Percentiles rank a stretch among this genome's conserved stretches.
Evolutionary conservation across 371 early-diverging fungal species (phyloP).

Genomic region (Mortierella sp.): DNA sequence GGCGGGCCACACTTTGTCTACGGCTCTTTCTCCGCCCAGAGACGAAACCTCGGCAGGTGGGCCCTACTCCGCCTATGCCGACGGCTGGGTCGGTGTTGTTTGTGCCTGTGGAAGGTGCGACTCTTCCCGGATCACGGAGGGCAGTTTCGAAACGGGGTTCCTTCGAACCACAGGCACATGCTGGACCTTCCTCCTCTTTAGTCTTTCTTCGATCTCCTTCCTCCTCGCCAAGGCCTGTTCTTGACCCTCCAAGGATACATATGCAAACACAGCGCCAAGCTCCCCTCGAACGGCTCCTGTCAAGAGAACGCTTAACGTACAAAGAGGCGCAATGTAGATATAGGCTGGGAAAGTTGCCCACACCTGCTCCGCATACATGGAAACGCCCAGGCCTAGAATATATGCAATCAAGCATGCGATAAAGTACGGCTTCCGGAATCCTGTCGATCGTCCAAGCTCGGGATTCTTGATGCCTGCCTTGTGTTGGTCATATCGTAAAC

Average conservation of each 20-base stretch:
- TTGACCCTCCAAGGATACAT: slow-evolving; percentile 71
- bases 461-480: slow-evolving; percentile 40
- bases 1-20: too few species aligned
- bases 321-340: slow-evolving; percentile 93
- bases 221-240: slow-evolving; percentile 57
- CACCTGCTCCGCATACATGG: slow-evolving; percentile 92
- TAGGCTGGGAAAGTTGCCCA: slow-evolving; percentile 95
- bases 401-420: slow-evolving; percentile 81
- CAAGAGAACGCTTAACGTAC: slow-evolving; percentile 84
- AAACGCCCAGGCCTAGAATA: slow-evolving; percentile 85
- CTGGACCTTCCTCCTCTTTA: slow-evolving; percentile 25
- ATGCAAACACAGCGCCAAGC: slow-evolving; percentile 77
- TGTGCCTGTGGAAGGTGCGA: too few species aligned
- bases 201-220: slow-evolving; percentile 35
- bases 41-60: too few species aligned
- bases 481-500: slow-evolving; percentile 88
- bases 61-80: too few species aligned
- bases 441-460: slow-evolving; percentile 54
- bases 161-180: slow-evolving; percentile 2
- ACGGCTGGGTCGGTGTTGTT: too few species aligned
- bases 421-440: slow-evolving; percentile 93
- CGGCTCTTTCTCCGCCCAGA: too few species aligned
- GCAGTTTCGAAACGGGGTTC: background rate
- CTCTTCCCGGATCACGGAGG: background rate
- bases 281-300: slow-evolving; percentile 86